Base-by-base conservation (phyloP, 2,329 filamentous ascomycete genomes). In the Fusarium buharicum region DNA sequence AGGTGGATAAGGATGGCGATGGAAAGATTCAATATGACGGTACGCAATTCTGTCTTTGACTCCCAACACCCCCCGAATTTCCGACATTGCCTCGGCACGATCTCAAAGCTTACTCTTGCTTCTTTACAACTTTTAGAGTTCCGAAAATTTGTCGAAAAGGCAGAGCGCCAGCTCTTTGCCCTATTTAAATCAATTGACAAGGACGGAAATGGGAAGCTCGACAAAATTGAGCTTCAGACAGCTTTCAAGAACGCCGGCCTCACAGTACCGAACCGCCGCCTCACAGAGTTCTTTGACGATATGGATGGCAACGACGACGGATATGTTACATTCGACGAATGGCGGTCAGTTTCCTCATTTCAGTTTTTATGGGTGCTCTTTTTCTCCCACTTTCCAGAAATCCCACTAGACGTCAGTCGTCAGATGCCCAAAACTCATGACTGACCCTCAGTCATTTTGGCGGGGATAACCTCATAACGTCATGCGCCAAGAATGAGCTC, bases 251-350 rank as follows among this genome's bases (percentile, higher is more conserved):
- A 83, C 48, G 90, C 92, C 34, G 93, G 93, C 30, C 82, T 99
- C 46, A 84, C 87, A 9, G 89, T 98, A 12, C 90, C 93, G 18
- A 87, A 82, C 67, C 85, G 88, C 50, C 90, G 92, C 72, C 80
- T 99, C 40, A 86, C 92, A 63, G 85, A 88, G 62, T 98, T 99
- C 79, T 97, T 99, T 74, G 80, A 85, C 64, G 90, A 97, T 74
- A 90, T 99, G 70, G 95, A 99, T 75, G 84, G 86, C 73, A 94
- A 99, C 78, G 86, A 89, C 68, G 93, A 99, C 75, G 93, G 93
- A 43, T 87, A 81, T 63, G 96, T 98, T 68, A 93, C 84, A 62
- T 98, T 96, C 77, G 88, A 92, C 66, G 95, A 99, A 83, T 98
- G 95, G 95, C 89, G 94, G 94, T 97, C 87, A 78, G 89, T 81